Evolutionary conservation across 148 eudicot species (phyloP), one percentile per base, ranked within the genome.

Genomic region (Cornus florida): DNA sequence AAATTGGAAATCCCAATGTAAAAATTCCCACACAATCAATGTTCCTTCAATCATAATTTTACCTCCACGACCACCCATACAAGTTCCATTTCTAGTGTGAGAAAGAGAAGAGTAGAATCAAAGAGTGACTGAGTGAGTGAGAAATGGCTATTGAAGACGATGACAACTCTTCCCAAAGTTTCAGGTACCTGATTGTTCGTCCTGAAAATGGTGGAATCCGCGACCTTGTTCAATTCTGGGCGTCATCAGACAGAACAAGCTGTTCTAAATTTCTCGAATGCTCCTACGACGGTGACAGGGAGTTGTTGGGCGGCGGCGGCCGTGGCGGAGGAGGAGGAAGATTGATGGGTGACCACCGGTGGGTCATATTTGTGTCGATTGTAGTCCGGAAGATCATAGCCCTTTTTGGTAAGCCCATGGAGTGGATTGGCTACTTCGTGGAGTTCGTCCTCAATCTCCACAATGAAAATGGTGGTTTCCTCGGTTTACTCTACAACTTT

Each of bases 331-430:
- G 28, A 28, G 28, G 28, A 28, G 28, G 28, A 28, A 28, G 28
- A 28, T 28, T 7, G 68, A 64, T 71, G 50, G 69, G 75, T 20
- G 80, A 94, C 65, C 86, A 77, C 22, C 88, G 92, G 72, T 91
- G 93, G 95, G 87, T 92, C n/a, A 92, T 94, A 56, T 80, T 90
- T 23, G 92, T 92, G 32, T 94, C 97, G 13, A 88, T 94, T 6
- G n/a, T 94, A 3, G 77, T 83, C 48, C 74, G 93, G 71, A 94
- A 88, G 84, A 48, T 94, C 11, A 78, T 92, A 31, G 78, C 78
- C 38, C 9, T 88, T 31, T 60, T 87, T 16, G 82, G 84, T 59
- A 89, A 86, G 83, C 98, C 95, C n/a, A 80, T 94, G 89, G 88
- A 85, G 74, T 85, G 87, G 86, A 64, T 23, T 79, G 98, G 98